These are phyloP conservation scores for Ceratocystis albifundus DNA, from an alignment of 2,329 filamentous ascomycete genomes.

Conservation along the genomic window DNA sequence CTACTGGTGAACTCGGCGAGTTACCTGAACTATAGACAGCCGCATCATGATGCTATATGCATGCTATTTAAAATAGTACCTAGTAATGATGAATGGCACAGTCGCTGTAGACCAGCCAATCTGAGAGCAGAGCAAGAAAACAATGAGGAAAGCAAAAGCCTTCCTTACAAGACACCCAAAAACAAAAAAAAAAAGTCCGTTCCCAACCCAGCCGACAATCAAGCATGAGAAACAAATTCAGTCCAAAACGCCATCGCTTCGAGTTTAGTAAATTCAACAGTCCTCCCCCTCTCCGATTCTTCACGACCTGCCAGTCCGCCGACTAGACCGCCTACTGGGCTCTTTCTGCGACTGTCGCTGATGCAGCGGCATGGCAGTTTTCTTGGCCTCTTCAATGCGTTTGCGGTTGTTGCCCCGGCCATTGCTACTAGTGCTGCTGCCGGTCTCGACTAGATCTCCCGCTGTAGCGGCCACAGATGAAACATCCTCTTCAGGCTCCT, in stretches of 20 bases:
- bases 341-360: constrained; percentile 20
- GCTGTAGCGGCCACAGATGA: background rate
- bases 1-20: background rate
- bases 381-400: constrained; percentile 22
- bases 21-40: background rate
- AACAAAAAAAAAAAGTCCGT: background rate
- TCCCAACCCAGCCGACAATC: background rate
- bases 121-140: background rate
- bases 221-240: constrained; percentile 8
- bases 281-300: background rate
- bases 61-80: constrained; percentile 1
- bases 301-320: background rate
- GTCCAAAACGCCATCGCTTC: constrained; percentile 7
- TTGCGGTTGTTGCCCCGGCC: constrained; percentile 15
- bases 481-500: constrained; percentile 16
- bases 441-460: constrained; percentile 17
- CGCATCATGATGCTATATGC: background rate
- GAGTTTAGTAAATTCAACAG: constrained; percentile 1
- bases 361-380: constrained; percentile 22
- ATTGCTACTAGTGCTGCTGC: constrained; percentile 1
- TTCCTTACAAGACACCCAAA: background rate
- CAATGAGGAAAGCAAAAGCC: background rate
- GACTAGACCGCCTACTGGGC: constrained; percentile 14
- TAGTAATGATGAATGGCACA: background rate
- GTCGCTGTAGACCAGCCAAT: background rate